These are phyloP conservation scores for Leishmania gerbilli DNA, from an alignment of 208 protist genomes.

Conservation along the genomic window DNA sequence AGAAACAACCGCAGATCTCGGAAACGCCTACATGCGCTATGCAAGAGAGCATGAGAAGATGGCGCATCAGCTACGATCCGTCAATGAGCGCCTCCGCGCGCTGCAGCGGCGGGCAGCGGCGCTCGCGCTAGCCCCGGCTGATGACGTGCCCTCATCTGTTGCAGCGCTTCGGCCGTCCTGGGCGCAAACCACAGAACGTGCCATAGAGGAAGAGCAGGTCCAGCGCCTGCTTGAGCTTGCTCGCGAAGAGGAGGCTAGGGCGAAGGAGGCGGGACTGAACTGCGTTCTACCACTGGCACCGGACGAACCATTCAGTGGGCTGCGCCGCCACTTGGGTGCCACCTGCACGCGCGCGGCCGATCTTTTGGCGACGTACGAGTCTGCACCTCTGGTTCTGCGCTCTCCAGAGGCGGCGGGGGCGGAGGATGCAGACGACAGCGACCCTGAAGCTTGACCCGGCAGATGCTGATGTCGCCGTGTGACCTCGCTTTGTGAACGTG, in stretches of 20 bases:
- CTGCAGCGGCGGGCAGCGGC: conserved; percentile 21
- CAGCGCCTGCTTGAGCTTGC: conserved; percentile 46
- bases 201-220: conserved; percentile 32
- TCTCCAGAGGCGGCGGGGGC: neutral
- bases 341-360: conserved; percentile 13
- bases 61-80: conserved; percentile 19
- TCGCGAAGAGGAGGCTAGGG: conserved; percentile 41
- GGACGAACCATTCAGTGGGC: conserved; percentile 12
- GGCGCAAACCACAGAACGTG: neutral
- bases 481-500: neutral
- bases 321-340: conserved; percentile 10
- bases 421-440: conserved; percentile 1
- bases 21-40: conserved; percentile 54
- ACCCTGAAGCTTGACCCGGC: neutral
- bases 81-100: conserved; percentile 49
- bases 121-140: conserved; percentile 13
- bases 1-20: conserved; percentile 15
- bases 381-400: conserved; percentile 19
- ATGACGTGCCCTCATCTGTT: conserved; percentile 12
- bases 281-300: neutral
- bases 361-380: conserved; percentile 23
- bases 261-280: neutral
- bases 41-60: conserved; percentile 11
- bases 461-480: neutral
- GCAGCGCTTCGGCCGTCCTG: conserved; percentile 21